Conservation (phyloP, 805 yeast genomes). For the Barnettozyma californica region DNA sequence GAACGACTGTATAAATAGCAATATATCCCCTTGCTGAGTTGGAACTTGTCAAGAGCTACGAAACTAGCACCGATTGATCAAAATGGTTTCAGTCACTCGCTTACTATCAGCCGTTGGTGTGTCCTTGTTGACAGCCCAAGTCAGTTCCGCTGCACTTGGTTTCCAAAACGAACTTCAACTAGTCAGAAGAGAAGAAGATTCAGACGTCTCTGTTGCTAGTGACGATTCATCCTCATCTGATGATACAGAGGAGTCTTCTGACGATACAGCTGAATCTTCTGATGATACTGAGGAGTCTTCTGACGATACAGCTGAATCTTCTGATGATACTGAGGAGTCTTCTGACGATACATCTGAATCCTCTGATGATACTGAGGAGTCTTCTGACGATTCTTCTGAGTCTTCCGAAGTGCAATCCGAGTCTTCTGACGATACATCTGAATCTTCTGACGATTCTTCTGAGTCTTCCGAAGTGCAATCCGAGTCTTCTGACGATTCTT, state of each 20-base stretch:
- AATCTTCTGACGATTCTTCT: neutral
- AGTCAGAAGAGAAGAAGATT: neutral
- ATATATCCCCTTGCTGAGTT: neutral
- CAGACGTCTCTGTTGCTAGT: neutral
- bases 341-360: neutral
- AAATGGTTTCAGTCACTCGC: constrained; percentile 15
- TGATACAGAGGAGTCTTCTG: no score
- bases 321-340: no score
- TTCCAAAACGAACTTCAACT: neutral
- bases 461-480: neutral
- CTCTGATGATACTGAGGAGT: constrained; percentile 1
- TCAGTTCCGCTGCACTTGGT: constrained; percentile 4
- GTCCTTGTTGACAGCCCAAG: constrained; percentile 3
- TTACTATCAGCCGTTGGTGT: constrained; percentile 9
- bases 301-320: neutral
- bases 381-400: neutral
- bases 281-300: no score
- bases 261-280: neutral
- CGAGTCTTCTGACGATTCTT: neutral
- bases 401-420: neutral
- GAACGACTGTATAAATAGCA: neutral
- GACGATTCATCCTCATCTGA: neutral
- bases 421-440: neutral
- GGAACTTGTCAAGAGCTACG: neutral
- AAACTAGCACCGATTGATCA: neutral